Base-by-base conservation (phyloP, 257 asterid genomes). In the Penstemon newberryi region DNA sequence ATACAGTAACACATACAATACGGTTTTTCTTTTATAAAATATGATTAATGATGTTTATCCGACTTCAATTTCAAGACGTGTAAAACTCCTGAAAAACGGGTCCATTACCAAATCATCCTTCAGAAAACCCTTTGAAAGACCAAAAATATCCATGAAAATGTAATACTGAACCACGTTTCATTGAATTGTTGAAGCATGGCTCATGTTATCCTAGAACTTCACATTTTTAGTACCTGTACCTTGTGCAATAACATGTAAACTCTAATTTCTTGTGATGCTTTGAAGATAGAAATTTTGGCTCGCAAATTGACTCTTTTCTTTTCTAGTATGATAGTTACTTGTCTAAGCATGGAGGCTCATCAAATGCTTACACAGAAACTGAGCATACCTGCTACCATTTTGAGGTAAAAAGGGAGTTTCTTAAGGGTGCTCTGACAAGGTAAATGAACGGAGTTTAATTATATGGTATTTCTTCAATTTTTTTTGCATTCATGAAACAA, bases 281-380 rank as follows among this genome's bases (percentile, higher is more conserved):
- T 53, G 70, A 69, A 42, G n/a, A 19, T 41, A 77, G 40, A 56
- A 51, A 13, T 63, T 25, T 70, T 74, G 66, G 65, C 25, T 65
- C 60, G 71, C 67, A 64, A 71, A 77, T 76, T 83, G 84, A 82
- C 88, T 65, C 70, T 76, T 81, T 66, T 63, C 65, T 75, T 77
- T 79, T 76, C 73, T 84, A 94, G 99, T 94, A 94, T 84, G 99
- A 89, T 60, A 94, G 96, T 86, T 94, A 81, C 87, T 81, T 94
- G 89, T 91, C 99, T 67, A 89, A 91, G 87, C 99, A 85, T 76
- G 99, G 99, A 71, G 99, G 99, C 15, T 84, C 96, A n/a, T 94
- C 99, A 59, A 94, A 94, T 82, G 99, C 97, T 12, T 91, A 89
- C 79, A 94, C 99, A n/a, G 99, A 94, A 78, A 91, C 99, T 7